Percentiles rank a stretch among this genome's conserved stretches.
phyloP scores from a whole-genome alignment of 1,284 basidiomycete species.

The Amylostereum areolatum region DNA sequence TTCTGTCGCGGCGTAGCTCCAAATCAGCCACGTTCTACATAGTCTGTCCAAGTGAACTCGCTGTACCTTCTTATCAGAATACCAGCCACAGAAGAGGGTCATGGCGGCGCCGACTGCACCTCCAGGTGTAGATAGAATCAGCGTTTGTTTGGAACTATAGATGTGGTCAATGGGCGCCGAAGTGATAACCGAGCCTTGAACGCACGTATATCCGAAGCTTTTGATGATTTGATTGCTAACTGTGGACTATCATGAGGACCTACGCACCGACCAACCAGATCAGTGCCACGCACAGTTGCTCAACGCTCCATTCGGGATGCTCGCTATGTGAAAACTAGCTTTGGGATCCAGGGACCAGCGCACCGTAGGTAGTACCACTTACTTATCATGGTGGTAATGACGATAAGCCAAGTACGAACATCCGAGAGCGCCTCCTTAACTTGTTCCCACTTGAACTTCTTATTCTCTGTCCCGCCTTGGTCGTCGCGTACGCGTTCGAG shows the following conservation, averaged over 20 bases:
- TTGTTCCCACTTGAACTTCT: constrained; percentile 55
- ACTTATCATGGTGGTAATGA: constrained; percentile 54
- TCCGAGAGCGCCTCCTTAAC: constrained; percentile 53
- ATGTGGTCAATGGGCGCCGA: neutral
- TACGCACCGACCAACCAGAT: neutral
- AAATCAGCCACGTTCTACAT: constrained; percentile 1
- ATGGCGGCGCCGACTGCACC: constrained; percentile 45
- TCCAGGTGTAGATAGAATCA: constrained; percentile 58
- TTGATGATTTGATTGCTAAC: constrained; percentile 61
- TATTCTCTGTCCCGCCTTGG: constrained; percentile 59
- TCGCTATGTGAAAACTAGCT: constrained; percentile 30
- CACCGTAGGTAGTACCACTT: constrained; percentile 16
- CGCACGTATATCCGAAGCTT: constrained; percentile 62
- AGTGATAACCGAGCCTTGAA: constrained; percentile 3
- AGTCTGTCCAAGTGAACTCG: neutral
- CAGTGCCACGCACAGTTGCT: constrained; percentile 48
- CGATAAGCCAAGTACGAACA: constrained; percentile 58
- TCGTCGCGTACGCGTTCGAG: constrained; percentile 66
- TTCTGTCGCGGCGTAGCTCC: constrained; percentile 26
- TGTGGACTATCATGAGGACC: constrained; percentile 15
- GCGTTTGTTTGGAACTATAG: constrained; percentile 49
- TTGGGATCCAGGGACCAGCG: neutral
- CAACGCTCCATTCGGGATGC: constrained; percentile 59
- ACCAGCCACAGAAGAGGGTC: constrained; percentile 54
- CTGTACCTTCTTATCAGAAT: constrained; percentile 53